Evolutionary conservation across 2,329 filamentous ascomycete species (phyloP).

Genomic region (Pseudogymnoascus sp.): DNA sequence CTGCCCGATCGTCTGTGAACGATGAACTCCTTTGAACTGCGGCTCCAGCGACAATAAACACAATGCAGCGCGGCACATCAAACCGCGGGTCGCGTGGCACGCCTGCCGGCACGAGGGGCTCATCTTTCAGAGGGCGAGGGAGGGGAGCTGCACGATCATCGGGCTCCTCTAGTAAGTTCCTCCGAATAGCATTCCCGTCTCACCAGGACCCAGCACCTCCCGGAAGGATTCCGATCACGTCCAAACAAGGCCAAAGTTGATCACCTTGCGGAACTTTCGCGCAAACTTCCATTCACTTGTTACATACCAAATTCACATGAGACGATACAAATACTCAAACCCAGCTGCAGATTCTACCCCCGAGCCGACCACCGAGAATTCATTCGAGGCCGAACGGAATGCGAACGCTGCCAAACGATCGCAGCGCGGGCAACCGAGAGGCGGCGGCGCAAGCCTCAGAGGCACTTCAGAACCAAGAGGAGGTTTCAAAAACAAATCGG

Average conservation of each 20-base stretch:
- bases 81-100: slow-evolving; percentile 22
- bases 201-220: neutral
- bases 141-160: slow-evolving; percentile 24
- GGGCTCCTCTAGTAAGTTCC: slow-evolving; percentile 27
- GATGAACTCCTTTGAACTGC: slow-evolving; percentile 5
- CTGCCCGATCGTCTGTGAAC: neutral
- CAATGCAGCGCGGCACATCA: slow-evolving; percentile 26
- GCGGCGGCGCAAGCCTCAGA: slow-evolving; percentile 17
- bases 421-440: slow-evolving; percentile 20
- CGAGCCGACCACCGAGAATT: slow-evolving; percentile 16
- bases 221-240: neutral
- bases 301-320: slow-evolving; percentile 10
- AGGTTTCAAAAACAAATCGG: slow-evolving; percentile 20
- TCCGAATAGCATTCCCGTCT: neutral
- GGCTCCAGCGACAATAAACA: slow-evolving; percentile 21
- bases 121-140: slow-evolving; percentile 27
- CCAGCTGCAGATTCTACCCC: slow-evolving; percentile 15
- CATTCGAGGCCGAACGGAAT: slow-evolving; percentile 26
- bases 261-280: slow-evolving; percentile 8
- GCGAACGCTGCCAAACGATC: slow-evolving; percentile 29
- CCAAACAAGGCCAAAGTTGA: slow-evolving; percentile 2
- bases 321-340: slow-evolving; percentile 17
- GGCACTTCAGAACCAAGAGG: slow-evolving; percentile 19
- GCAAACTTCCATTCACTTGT: slow-evolving; percentile 14
- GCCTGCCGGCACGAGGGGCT: slow-evolving; percentile 21